Conservation (phyloP, 148 eudicot genomes). For the Talinum fruticosum region DNA sequence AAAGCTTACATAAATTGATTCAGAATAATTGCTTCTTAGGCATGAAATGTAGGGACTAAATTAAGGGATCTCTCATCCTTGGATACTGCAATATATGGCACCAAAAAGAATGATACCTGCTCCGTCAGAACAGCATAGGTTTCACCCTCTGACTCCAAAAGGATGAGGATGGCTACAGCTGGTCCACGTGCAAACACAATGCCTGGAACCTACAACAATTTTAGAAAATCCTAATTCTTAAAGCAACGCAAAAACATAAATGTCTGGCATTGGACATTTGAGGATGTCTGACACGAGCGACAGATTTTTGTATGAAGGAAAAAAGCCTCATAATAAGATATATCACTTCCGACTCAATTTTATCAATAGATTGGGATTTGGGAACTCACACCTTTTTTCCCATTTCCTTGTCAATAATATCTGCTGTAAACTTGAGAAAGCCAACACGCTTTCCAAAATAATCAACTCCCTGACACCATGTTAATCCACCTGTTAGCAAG, state of each 20-base stretch:
- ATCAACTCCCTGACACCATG: slow-evolving; percentile 67
- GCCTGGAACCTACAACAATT: slow-evolving; percentile 76
- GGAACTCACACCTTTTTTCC: slow-evolving; percentile 58
- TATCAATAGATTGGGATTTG: neutral
- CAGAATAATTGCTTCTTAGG: neutral
- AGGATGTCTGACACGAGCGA: neutral
- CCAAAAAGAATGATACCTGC: slow-evolving; percentile 47
- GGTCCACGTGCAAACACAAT: slow-evolving; percentile 98
- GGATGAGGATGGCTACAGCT: slow-evolving; percentile 92
- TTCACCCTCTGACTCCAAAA: slow-evolving; percentile 83
- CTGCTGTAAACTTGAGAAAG: slow-evolving; percentile 92
- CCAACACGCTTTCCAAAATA: slow-evolving; percentile 94
- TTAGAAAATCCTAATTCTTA: neutral
- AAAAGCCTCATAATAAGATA: neutral
- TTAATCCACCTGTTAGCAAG: slow-evolving; percentile 2
- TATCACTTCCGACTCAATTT: neutral
- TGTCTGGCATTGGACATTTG: neutral
- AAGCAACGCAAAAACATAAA: neutral
- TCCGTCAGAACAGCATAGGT: slow-evolving; percentile 89
- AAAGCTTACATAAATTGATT: neutral
- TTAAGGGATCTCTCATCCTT: neutral
- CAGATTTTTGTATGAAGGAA: neutral
- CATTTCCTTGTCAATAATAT: slow-evolving; percentile 67
- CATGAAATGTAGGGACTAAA: neutral
- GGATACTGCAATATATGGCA: neutral